These are phyloP conservation scores for Termitomyces sp. DNA, from an alignment of 768 basidiomycete species.

Conservation along the genomic window DNA sequence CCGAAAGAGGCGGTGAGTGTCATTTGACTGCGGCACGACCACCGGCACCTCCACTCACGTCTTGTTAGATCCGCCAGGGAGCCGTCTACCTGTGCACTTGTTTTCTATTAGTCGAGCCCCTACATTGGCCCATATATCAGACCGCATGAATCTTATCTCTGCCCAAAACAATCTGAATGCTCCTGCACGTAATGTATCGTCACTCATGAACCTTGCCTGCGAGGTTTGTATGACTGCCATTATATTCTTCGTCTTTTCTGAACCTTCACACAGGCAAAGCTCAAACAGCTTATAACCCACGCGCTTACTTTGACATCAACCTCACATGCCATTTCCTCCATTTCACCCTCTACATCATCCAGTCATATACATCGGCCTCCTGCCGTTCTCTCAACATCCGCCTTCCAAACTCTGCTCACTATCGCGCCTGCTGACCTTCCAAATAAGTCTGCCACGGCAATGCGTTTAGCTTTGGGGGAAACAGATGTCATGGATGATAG, in stretches of 20 bases:
- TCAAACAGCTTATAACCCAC: conserved; percentile 81
- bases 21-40: neutral
- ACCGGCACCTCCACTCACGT: neutral
- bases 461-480: conserved; percentile 59
- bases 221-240: conserved; percentile 47
- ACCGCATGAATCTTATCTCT: conserved; percentile 77
- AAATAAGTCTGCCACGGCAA: conserved; percentile 73
- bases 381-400: conserved; percentile 57
- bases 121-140: conserved; percentile 72
- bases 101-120: conserved; percentile 70
- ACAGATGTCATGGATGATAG: conserved; percentile 50
- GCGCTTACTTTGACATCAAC: conserved; percentile 73
- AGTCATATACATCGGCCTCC: conserved; percentile 29
- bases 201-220: conserved; percentile 72
- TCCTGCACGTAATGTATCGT: conserved; percentile 60
- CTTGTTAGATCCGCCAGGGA: conserved; percentile 63
- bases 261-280: conserved; percentile 52
- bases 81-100: conserved; percentile 67
- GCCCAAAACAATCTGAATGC: conserved; percentile 67
- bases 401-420: conserved; percentile 77
- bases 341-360: conserved; percentile 53
- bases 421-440: conserved; percentile 76
- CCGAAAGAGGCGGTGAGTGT: conserved; percentile 61
- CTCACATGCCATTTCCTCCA: conserved; percentile 75
- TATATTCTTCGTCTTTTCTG: neutral